Evolutionary conservation across 2,329 filamentous ascomycete genomes (phyloP), one percentile per base, ranked within the genome.

Genomic region (Diplodia mutila): DNA sequence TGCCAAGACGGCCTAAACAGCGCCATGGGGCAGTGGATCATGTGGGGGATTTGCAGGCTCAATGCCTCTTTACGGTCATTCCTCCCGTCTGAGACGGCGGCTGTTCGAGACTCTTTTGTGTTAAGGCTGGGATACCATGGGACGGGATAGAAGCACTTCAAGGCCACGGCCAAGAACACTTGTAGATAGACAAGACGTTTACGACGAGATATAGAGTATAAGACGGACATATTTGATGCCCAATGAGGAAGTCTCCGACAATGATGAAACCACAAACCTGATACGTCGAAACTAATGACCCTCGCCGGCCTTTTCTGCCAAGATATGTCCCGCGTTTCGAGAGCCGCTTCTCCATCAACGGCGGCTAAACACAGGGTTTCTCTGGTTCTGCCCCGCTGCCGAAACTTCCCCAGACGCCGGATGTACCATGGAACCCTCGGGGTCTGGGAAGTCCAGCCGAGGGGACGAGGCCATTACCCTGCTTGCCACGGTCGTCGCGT

Each of bases 371-470:
- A n/a, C 59, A 63, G 59, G 27, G 29, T 29, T 46, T 21, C 42
- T 21, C 18, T 46, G 42, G 46, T 32, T 32, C 29, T 32, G 18
- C 51, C 25, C 16, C 51, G 14, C 51, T 42, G 11, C 25, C 39
- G 9, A 11, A 46, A 8, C 39, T 16, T 18, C 57, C 23, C 23
- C 37, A 27, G 18, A 46, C 25, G 25, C 23, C 59, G 18, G 14
- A 12, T 46, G 46, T 11, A 18, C 14, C 42, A 3, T 52, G 59
- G 42, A 9, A 46, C 59, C n/a, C 12, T 46, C 12, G 27, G 23
- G 16, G 39, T 61, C 39, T 48, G 59, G 59, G 59, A 51, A 63
- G 59, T 51, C n/a, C 29, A 63, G 46, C 59, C 59, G 59, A 63
- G 25, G n/a, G n/a, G 29, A 39, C 46, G 34, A 63, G 59, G 46